Evolutionary conservation across 1,284 basidiomycete genomes (phyloP).

Genomic region (Cystobasidium sp.): DNA sequence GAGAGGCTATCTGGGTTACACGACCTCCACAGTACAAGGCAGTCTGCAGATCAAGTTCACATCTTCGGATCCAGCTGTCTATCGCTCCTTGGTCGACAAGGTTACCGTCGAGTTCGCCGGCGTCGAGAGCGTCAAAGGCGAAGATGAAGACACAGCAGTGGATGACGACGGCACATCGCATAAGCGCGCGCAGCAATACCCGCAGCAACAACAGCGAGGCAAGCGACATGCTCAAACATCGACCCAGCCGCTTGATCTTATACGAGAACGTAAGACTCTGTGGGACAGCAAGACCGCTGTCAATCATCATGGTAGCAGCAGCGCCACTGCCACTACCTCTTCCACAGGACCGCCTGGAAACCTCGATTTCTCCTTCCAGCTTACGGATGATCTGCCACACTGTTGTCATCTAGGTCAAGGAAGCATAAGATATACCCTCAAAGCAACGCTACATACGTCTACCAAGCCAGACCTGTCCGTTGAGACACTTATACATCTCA

Average conservation of each 20-base stretch:
- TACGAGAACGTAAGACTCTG: conserved; percentile 29
- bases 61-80: conserved; percentile 4
- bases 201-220: conserved; percentile 4
- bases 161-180: background rate
- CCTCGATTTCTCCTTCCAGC: conserved; percentile 34
- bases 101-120: conserved; percentile 36
- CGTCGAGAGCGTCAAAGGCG: conserved; percentile 32
- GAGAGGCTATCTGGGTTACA: conserved; percentile 34
- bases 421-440: conserved; percentile 31
- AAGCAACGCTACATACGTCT: conserved; percentile 21
- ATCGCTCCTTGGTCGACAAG: conserved; percentile 12
- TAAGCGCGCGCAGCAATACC: conserved; percentile 1
- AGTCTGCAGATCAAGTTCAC: conserved; percentile 41
- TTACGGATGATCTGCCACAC: conserved; percentile 44
- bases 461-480: background rate
- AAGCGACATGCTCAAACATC: conserved; percentile 9
- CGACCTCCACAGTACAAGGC: conserved; percentile 19
- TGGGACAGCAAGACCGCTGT: conserved; percentile 16
- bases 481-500: conserved; percentile 29
- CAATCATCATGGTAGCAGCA: background rate
- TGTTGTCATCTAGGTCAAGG: conserved; percentile 40
- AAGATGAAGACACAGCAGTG: background rate
- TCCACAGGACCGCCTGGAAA: conserved; percentile 22
- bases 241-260: conserved; percentile 25
- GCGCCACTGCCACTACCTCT: conserved; percentile 1